Base-by-base conservation (phyloP, 257 asterid species). In the Capsicum pubescens region DNA sequence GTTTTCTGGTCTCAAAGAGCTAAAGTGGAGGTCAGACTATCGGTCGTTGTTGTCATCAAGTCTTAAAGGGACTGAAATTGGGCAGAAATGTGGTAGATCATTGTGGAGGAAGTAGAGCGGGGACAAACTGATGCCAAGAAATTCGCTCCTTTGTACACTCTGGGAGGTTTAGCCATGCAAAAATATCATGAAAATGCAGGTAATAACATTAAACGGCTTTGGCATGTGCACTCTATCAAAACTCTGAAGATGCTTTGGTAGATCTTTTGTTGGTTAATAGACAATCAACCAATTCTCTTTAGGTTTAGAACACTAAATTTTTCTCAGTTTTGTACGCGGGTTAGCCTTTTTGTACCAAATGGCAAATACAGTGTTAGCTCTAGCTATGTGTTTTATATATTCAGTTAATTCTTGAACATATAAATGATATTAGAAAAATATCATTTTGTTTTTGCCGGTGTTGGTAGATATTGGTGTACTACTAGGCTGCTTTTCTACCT, bases 11-110 rank as follows among this genome's bases (percentile, higher is more conserved):
- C 94, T 97, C 80, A 92, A 95, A 87, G 98, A 93, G 88, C 82
- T 97, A 89, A 93, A 89, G 88, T 97, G 99, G 99, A 86, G 97
- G 74, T 98, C 99, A 2, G 94, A 93, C 89, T 92, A 98, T 64
- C 89, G 83, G 88, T 92, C 97, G 21, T 85, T 92, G 50, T 90
- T 97, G 7, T 85, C 90, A 6, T 91, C 92, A 67, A 85, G 97
- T 85, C 98, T 96, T 76, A 87, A 86, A 55, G 99, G 94, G 82
- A 91, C 98, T n/a, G 95, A 98, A 76, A 88, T 95, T n/a, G 92
- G 99, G 59, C 98, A 89, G 86, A 94, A 87, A 82, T 95, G 98
- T 66, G 95, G 95, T 61, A 85, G 94, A 84, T 92, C 97, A 79
- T 87, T 97, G 87, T 87, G 93, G 86, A 84, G 93, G 83, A 90